A percentile compares a stretch with the other conserved stretches of the same genome.
Conservation (phyloP, 2,329 filamentous ascomycete species). For the Cytospora piceae region DNA sequence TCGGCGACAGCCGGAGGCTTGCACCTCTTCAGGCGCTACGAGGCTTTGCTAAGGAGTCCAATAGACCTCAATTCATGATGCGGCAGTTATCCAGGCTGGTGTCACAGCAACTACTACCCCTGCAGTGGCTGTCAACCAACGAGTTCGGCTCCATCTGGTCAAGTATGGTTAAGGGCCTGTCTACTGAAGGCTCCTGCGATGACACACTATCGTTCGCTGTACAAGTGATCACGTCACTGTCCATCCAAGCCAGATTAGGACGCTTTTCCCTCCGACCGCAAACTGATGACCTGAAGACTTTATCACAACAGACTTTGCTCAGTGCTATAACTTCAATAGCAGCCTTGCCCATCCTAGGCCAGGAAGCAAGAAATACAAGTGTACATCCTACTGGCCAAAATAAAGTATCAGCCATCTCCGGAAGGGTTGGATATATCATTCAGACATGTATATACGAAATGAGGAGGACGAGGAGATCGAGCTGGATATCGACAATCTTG, state of each 20-base stretch:
- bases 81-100: constrained; percentile 45
- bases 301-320: constrained; percentile 45
- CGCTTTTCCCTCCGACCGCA: constrained; percentile 12
- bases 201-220: constrained; percentile 45
- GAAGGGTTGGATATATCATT: constrained; percentile 37
- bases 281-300: constrained; percentile 28
- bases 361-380: constrained; percentile 25
- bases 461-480: constrained; percentile 23
- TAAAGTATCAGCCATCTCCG: constrained; percentile 27
- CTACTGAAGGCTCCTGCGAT: constrained; percentile 37
- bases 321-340: constrained; percentile 47
- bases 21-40: constrained; percentile 42
- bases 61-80: constrained; percentile 41
- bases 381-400: constrained; percentile 1
- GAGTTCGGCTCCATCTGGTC: constrained; percentile 49
- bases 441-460: constrained; percentile 29
- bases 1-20: constrained; percentile 36
- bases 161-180: constrained; percentile 42
- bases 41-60: constrained; percentile 40
- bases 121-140: constrained; percentile 49
- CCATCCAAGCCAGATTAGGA: constrained; percentile 18
- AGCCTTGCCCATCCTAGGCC: constrained; percentile 40
- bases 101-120: constrained; percentile 40
- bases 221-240: constrained; percentile 41
- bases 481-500: constrained; percentile 25